Evolutionary conservation across 1,284 basidiomycete genomes (phyloP).

Genomic region (Rhodofomes roseus): DNA sequence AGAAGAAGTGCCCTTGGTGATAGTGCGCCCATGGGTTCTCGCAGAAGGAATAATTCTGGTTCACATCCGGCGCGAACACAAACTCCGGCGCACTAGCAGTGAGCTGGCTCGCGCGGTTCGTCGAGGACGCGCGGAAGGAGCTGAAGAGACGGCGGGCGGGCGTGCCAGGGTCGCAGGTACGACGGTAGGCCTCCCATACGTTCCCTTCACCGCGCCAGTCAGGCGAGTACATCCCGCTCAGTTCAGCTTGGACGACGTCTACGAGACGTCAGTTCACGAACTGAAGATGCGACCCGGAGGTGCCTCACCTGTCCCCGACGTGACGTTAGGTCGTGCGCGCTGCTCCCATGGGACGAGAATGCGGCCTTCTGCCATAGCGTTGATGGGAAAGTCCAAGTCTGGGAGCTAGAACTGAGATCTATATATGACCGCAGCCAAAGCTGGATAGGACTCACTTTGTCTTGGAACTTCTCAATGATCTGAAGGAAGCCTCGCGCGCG

Average conservation of each 20-base stretch:
- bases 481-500: constrained; percentile 72
- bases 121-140: constrained; percentile 52
- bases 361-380: constrained; percentile 88
- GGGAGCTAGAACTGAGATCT: constrained; percentile 55
- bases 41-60: constrained; percentile 76
- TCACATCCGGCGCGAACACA: constrained; percentile 53
- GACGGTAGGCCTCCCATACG: constrained; percentile 89
- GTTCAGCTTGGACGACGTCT: constrained; percentile 55
- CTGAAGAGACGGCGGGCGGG: constrained; percentile 80
- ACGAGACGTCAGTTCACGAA: no score
- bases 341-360: constrained; percentile 89
- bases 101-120: constrained; percentile 27
- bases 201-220: constrained; percentile 84
- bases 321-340: constrained; percentile 64
- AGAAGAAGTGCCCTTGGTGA: constrained; percentile 91
- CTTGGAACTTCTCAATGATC: constrained; percentile 72
- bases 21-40: constrained; percentile 77
- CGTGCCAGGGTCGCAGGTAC: constrained; percentile 81
- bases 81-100: constrained; percentile 49
- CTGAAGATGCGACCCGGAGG: no score
- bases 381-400: constrained; percentile 89
- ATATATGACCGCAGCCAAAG: constrained; percentile 1
- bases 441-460: constrained; percentile 42
- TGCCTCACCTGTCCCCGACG: constrained; percentile 42
- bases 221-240: constrained; percentile 68